phyloP scores from a whole-genome alignment of 441 rosid genomes.

The Eruca vesicaria region DNA sequence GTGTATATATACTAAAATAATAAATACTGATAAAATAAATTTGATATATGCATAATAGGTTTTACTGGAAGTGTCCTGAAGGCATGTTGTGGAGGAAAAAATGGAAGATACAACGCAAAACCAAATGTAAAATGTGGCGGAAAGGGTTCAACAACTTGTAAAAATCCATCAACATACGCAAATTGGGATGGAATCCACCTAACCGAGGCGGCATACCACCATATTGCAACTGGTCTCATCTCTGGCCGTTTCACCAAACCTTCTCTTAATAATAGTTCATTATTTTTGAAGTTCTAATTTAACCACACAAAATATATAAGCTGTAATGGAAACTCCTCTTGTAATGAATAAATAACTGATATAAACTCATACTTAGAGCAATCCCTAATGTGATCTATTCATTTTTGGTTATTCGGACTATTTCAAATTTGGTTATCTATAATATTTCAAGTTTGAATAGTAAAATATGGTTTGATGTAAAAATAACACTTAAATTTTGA shows the following conservation, averaged over 20 bases:
- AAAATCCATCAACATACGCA: slow-evolving; percentile 44
- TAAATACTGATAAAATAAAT: neutral
- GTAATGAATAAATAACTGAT: neutral
- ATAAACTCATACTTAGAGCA: neutral
- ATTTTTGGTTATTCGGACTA: no score
- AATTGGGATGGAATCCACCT: slow-evolving; percentile 82
- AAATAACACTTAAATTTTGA: no score
- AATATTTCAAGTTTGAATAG: no score
- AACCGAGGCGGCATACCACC: slow-evolving; percentile 62
- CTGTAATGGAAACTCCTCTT: neutral
- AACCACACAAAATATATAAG: neutral
- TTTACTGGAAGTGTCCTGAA: slow-evolving; percentile 43
- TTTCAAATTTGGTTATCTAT: no score
- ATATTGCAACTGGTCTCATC: slow-evolving; percentile 47
- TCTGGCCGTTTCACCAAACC: slow-evolving; percentile 46
- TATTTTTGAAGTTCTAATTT: neutral
- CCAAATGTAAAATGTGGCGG: slow-evolving; percentile 50
- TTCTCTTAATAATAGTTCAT: slow-evolving; percentile 23
- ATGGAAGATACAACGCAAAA: slow-evolving; percentile 67
- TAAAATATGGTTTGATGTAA: neutral
- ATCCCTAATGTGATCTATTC: no score
- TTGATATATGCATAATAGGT: slow-evolving; percentile 33
- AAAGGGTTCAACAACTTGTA: slow-evolving; percentile 50
- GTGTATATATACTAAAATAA: neutral
- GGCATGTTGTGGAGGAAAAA: slow-evolving; percentile 70